Base-by-base conservation (phyloP, 331 rosid genomes). In the Erythrophleum ivorense region DNA sequence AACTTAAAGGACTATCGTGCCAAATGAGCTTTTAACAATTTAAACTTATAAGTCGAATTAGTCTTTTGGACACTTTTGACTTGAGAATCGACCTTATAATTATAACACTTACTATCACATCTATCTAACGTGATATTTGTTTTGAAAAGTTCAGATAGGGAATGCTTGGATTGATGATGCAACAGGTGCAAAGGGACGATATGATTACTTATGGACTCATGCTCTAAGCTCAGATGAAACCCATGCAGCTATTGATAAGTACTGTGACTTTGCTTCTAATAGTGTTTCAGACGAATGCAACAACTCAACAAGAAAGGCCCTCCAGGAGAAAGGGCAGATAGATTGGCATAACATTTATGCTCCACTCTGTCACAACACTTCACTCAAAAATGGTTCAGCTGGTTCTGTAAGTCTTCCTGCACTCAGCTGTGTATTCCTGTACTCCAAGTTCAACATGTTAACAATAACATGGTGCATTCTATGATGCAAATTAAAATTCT, bases 211-310 rank as follows among this genome's bases (percentile, higher is more conserved):
- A 0, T 77, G 81, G 81, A 64, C 81, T 12, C 74, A 77, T 50
- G 81, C 52, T 77, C 0, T 77, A 64, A 80, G 10, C 72, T 86
- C 89, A 7, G 87, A 83, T 55, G 75, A 83, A 77, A 86, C 89
- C 8, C 84, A 83, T 52, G 87, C 60, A 58, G n/a, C 67, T 24
- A 80, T 83, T 64, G 75, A 77, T 34, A 77, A 79, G 80, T 76
- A 76, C 3, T 86, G 89, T 54, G 81, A 86, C 59, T 86, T 76
- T 69, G 48, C 21, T 29, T 31, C 82, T 31, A 40, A 54, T 34
- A 75, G 19, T 3, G 0, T 0, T 48, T 80, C 87, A 5, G 4
- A 12, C 3, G 49, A 80, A 40, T 86, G 89, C 41, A 0, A 2
- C 24, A 79, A 41, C 65, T 80, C 77, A 31, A 49, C 29, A 3